A percentile compares a stretch with the other conserved stretches of the same genome.
Evolutionary conservation across 768 basidiomycete species (phyloP).

Genomic region (Mycena galericulata): DNA sequence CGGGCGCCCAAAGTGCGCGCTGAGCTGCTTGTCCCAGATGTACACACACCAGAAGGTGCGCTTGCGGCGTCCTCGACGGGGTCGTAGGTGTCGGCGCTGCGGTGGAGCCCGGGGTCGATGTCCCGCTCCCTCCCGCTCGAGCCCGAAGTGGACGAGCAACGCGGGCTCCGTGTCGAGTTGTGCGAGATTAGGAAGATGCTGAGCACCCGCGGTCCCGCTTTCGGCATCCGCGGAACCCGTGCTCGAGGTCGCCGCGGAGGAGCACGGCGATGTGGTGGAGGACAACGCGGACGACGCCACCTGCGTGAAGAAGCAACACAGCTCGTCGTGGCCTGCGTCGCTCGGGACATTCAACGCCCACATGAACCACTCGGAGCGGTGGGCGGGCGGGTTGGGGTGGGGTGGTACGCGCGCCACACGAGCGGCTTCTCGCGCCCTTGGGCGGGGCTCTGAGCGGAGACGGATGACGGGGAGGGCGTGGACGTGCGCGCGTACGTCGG

Average conservation of each 20-base stretch:
- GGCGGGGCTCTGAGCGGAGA: slow-evolving; percentile 13
- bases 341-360: slow-evolving; percentile 95
- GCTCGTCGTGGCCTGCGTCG: slow-evolving; percentile 85
- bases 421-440: slow-evolving; percentile 43
- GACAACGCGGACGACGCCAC: slow-evolving; percentile 3
- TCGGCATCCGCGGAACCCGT: too few relatives aligned
- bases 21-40: slow-evolving; percentile 95
- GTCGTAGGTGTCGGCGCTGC: slow-evolving; percentile 80
- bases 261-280: too few relatives aligned
- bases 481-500: slow-evolving; percentile 7
- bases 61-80: slow-evolving; percentile 77
- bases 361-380: slow-evolving; percentile 94
- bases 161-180: slow-evolving; percentile 79
- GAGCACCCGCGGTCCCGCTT: too few relatives aligned
- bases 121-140: too few relatives aligned
- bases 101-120: slow-evolving; percentile 8
- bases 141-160: too few relatives aligned
- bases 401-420: slow-evolving; percentile 69
- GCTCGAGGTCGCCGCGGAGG: too few relatives aligned
- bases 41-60: slow-evolving; percentile 98
- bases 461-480: slow-evolving; percentile 17
- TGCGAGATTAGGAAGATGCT: slow-evolving; percentile 95
- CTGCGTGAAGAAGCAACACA: slow-evolving; percentile 85
- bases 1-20: slow-evolving; percentile 90
- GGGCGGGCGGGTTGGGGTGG: slow-evolving; percentile 77